Evolutionary conservation across 192 early-diverging fungal species (phyloP), one percentile per base, ranked within the genome.

Genomic region (Tieghemiomyces parasiticus): DNA sequence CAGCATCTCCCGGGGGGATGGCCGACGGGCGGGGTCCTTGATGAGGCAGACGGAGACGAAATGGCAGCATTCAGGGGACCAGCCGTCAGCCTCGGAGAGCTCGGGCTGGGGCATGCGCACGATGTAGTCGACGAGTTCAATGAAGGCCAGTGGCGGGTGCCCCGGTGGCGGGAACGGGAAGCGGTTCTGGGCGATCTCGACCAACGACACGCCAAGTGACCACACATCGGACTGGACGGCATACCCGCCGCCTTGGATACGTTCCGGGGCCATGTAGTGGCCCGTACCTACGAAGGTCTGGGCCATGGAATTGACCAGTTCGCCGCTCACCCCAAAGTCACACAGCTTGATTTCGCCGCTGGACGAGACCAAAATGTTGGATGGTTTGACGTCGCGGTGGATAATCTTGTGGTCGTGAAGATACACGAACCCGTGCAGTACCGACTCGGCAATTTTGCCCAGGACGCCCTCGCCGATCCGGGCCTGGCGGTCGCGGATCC

Each of bases 341-440:
- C 90, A 93, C 30, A 99, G 79, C 65, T 99, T 99, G 63, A 99
- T 86, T 61, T 90, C 78, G 20, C 96, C 96, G 4, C 74, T 69
- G 46, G 81, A 78, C 31, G 95, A 92, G 9, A 97, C 76, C 51
- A 99, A 67, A 61, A 99, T 94, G 68, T 99, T 99, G 31, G 91
- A 93, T 10, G 97, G 97, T 72, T 99, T 99, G 67, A 99, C 81
- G 63, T 99, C 97, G 71, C 97, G 66, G 66, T 99, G 97, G 46
- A 99, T 92, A 13, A 97, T 87, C 46, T 81, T 72, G 58, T 89
- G 81, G 50, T 82, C 76, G 58, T 90, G 84, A 51, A 99, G 71
- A 59, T 97, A 95, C 19, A 95, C 85, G 13, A 99, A 68, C 0
- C 93, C 97, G 38, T 83, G 82, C 35, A 94, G 70, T n/a, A 95